phyloP scores from a whole-genome alignment of 164 flowering plant genomes.

The Akebia trifoliata region DNA sequence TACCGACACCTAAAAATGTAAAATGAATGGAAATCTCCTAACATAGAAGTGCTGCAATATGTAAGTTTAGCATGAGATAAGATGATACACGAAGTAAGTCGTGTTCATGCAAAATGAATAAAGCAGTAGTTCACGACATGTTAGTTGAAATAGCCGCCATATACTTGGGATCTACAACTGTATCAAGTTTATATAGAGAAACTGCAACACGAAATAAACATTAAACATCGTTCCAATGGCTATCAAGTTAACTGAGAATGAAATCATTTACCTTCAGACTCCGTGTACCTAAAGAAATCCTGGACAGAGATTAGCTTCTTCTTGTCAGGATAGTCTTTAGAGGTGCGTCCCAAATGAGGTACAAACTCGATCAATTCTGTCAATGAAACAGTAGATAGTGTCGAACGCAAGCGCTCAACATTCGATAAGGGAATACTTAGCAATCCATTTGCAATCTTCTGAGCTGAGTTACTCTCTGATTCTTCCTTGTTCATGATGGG shows the following conservation, averaged over 20 bases:
- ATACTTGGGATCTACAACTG: neutral
- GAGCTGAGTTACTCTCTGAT: slow-evolving; percentile 41
- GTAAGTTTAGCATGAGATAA: too few species aligned
- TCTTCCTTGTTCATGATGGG: slow-evolving; percentile 39
- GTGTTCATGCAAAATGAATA: too few species aligned
- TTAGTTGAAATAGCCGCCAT: too few species aligned
- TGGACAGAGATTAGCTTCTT: slow-evolving; percentile 88
- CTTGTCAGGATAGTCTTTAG: slow-evolving; percentile 87
- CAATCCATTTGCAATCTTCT: slow-evolving; percentile 60
- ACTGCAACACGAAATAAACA: neutral
- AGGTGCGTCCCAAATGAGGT: slow-evolving; percentile 60
- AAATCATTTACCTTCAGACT: slow-evolving; percentile 75
- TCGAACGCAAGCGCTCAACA: slow-evolving; percentile 80
- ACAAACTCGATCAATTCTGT: slow-evolving; percentile 81
- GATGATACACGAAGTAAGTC: too few species aligned
- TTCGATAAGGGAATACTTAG: slow-evolving; percentile 88
- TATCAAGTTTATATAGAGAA: too few species aligned
- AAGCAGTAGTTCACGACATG: too few species aligned
- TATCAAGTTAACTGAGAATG: slow-evolving; percentile 2
- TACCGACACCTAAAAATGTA: too few species aligned
- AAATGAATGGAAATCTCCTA: too few species aligned
- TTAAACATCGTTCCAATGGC: neutral
- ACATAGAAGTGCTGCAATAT: too few species aligned
- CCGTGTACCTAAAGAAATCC: slow-evolving; percentile 89
- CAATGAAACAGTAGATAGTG: slow-evolving; percentile 74